These are phyloP conservation scores for Tricholoma saponaceum DNA, from an alignment of 768 basidiomycete species.

Conservation along the genomic window DNA sequence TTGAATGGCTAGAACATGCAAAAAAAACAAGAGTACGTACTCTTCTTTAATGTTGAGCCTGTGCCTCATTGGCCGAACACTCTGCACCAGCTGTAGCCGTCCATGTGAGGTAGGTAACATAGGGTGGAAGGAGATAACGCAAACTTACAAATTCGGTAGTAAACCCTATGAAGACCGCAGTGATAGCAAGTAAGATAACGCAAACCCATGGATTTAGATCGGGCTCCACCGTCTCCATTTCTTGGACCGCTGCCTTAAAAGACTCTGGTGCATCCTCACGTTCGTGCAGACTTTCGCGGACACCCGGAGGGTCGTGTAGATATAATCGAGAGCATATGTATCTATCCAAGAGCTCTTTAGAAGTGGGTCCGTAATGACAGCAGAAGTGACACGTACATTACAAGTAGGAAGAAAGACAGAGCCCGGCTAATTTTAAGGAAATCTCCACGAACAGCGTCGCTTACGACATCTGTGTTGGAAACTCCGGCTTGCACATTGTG, in stretches of 20 bases:
- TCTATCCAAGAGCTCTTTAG: slow-evolving; percentile 23
- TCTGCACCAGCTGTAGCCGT: slow-evolving; percentile 50
- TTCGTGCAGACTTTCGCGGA: slow-evolving; percentile 38
- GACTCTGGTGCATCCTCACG: slow-evolving; percentile 43
- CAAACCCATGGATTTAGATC: slow-evolving; percentile 62
- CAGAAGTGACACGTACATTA: slow-evolving; percentile 38
- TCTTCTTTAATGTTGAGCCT: slow-evolving; percentile 41
- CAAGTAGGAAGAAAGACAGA: slow-evolving; percentile 54
- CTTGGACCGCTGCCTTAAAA: slow-evolving; percentile 35
- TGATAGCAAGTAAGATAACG: slow-evolving; percentile 44
- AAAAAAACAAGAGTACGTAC: slow-evolving; percentile 23
- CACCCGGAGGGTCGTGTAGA: slow-evolving; percentile 65
- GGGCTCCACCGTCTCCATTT: slow-evolving; percentile 39
- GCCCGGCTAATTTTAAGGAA: slow-evolving; percentile 65
- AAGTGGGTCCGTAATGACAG: not conserved
- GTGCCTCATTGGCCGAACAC: slow-evolving; percentile 51
- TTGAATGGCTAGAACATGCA: not conserved
- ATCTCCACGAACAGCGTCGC: slow-evolving; percentile 37
- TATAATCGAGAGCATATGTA: slow-evolving; percentile 66
- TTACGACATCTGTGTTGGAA: slow-evolving; percentile 25
- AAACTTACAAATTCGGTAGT: slow-evolving; percentile 65
- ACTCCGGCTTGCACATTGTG: slow-evolving; percentile 17
- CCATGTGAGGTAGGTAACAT: not conserved
- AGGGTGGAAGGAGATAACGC: not conserved
- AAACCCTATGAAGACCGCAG: slow-evolving; percentile 55